Base-by-base conservation (phyloP, 345 rosid species). In the Citrus mangshanensis region DNA sequence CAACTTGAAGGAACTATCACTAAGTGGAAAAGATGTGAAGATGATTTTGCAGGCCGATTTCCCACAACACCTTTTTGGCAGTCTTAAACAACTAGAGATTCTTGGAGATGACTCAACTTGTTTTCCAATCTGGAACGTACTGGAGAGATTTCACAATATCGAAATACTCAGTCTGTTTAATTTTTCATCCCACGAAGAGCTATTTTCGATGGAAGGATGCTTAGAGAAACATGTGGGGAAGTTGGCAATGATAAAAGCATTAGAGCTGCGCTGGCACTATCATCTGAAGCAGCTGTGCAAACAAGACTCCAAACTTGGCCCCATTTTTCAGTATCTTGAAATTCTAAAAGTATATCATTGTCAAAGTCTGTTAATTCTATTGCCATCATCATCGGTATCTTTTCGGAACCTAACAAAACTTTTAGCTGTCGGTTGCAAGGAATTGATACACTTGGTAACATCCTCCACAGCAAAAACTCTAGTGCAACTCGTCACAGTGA, bases 211-310 rank as follows among this genome's bases (percentile, higher is more conserved):
- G 30, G 72, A 30, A 78, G 73, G 56, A 68, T 63, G 7, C 58
- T 54, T 12, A 9, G 40, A 74, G 73, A 51, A 24, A 30, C 19
- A 46, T 4, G 49, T 3, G 1, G 46, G 22, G 16, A 40, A 7
- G 3, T 58, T 72, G 0, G 28, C 28, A 27, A 1, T 27, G 28
- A 27, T 27, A 27, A 27, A 27, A 38, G 1, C 5, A 6, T 49
- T 83, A 24, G 0, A 0, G 4, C 38, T 77, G 21, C 0, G 0
- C 0, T 0, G 0, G 0, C 70, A 77, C 32, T 4, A 4, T 27
- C 28, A 27, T 27, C 28, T 27, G 28, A 27, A 27, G 28, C 28
- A 27, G 28, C 28, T 27, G 28, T 27, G 28, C 1, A 27, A 27
- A 27, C 28, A 27, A 27, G 28, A 27, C 28, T 27, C 1, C 28